A percentile compares a stretch with the other conserved stretches of the same genome.
These are phyloP conservation scores for Colletotrichum sidae DNA, from an alignment of 2,329 filamentous ascomycete genomes.

Conservation along the genomic window DNA sequence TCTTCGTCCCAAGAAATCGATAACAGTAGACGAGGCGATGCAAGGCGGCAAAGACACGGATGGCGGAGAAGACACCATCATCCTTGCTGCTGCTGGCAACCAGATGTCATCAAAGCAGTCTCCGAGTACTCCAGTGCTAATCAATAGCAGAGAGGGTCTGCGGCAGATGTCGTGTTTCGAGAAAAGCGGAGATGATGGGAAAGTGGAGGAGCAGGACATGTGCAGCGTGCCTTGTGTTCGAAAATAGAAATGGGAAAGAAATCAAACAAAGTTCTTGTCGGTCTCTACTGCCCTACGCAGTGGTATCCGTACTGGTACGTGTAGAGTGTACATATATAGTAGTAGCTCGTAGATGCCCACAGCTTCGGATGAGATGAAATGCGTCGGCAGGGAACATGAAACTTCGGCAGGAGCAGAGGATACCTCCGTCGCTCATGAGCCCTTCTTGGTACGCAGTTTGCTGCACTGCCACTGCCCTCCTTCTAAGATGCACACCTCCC, in stretches of 20 bases:
- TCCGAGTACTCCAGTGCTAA: constrained; percentile 7
- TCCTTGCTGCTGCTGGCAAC: constrained; percentile 2
- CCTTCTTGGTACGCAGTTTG: too few relatives aligned
- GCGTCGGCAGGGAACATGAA: constrained; percentile 32
- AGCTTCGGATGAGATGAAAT: constrained; percentile 23
- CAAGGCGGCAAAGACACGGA: constrained; percentile 1
- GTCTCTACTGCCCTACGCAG: neutral
- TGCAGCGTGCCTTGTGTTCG: constrained; percentile 30
- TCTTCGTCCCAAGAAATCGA: constrained; percentile 28
- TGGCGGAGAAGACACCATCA: constrained; percentile 10
- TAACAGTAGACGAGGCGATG: constrained; percentile 3
- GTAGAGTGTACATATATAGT: too few relatives aligned
- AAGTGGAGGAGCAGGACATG: constrained; percentile 21
- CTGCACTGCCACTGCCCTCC: too few relatives aligned
- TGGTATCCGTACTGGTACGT: neutral
- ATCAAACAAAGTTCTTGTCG: neutral
- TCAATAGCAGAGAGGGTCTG: constrained; percentile 22
- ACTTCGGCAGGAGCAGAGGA: constrained; percentile 26
- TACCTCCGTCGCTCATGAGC: constrained; percentile 2
- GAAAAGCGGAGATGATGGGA: constrained; percentile 12
- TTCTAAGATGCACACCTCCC: neutral
- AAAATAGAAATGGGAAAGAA: neutral
- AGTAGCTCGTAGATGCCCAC: neutral
- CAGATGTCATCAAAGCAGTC: constrained; percentile 8
- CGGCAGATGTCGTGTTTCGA: constrained; percentile 36